Conservation (phyloP, 306 rosid species). For the Amphicarpaea edgeworthii region DNA sequence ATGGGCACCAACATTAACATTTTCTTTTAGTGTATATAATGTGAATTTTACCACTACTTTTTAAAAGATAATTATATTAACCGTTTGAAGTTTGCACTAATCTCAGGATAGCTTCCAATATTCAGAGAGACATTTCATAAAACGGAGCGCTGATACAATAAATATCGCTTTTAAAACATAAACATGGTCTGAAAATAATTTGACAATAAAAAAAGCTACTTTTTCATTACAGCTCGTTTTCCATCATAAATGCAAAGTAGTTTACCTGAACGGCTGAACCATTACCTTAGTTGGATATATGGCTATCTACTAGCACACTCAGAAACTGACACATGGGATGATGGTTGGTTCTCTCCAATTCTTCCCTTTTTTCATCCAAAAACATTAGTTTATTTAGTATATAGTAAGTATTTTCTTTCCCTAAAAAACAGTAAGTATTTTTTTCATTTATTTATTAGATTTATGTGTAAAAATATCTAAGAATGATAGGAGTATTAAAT, state of each 20-base stretch:
- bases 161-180: constrained; percentile 20
- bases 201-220: constrained; percentile 20
- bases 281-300: constrained; percentile 28
- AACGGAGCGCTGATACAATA: background rate
- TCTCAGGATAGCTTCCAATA: background rate
- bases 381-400: background rate
- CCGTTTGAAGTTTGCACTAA: constrained; percentile 7
- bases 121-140: background rate
- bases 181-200: background rate
- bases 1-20: background rate
- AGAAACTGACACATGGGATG: background rate
- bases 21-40: background rate
- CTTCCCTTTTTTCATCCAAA: background rate
- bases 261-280: constrained; percentile 46
- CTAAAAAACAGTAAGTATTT: no score
- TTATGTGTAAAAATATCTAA: no score
- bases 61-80: background rate
- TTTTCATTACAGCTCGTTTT: constrained; percentile 20
- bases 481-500: background rate
- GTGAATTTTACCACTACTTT: background rate
- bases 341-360: constrained; percentile 39
- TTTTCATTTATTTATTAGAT: no score
- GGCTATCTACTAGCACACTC: constrained; percentile 20
- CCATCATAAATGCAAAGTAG: constrained; percentile 32
- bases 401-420: no score